These are phyloP conservation scores for Candida awuae DNA, from an alignment of 805 yeast species.

Conservation along the genomic window DNA sequence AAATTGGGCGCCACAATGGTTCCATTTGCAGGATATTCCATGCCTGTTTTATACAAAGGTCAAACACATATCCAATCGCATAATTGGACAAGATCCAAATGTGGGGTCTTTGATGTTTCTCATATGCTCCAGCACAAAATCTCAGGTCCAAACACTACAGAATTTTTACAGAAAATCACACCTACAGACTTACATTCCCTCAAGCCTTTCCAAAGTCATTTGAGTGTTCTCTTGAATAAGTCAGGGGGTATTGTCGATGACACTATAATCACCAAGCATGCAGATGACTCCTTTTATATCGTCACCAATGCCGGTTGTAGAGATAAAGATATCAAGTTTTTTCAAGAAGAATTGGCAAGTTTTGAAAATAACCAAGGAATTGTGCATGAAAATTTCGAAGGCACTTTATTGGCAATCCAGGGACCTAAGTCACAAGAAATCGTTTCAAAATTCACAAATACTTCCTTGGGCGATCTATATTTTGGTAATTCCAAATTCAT, in stretches of 20 bases:
- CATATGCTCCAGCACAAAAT: conserved; percentile 93
- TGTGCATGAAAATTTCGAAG: conserved; percentile 44
- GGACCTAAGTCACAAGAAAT: conserved; percentile 79
- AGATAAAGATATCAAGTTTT: conserved; percentile 64
- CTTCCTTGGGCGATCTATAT: conserved; percentile 50
- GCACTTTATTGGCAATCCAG: conserved; percentile 81
- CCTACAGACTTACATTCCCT: conserved; percentile 73
- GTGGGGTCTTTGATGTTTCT: conserved; percentile 92
- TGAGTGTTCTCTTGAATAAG: conserved; percentile 67
- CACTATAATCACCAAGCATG: conserved; percentile 85
- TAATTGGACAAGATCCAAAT: conserved; percentile 81
- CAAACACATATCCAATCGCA: conserved; percentile 90
- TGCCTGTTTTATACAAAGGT: conserved; percentile 86
- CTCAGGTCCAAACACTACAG: conserved; percentile 57
- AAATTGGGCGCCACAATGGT: conserved; percentile 83
- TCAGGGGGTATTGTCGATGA: conserved; percentile 85
- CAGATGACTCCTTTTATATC: conserved; percentile 60
- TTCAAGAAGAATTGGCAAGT: conserved; percentile 41
- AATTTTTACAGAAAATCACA: conserved; percentile 70
- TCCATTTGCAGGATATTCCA: conserved; percentile 90
- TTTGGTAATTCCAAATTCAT: conserved; percentile 66
- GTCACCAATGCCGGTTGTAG: conserved; percentile 97
- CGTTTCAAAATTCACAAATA: conserved; percentile 54
- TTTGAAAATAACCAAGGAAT: conserved; percentile 25
- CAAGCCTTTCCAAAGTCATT: conserved; percentile 52